phyloP scores from a whole-genome alignment of 2,329 filamentous ascomycete species.

The Talaromyces pinophilus region DNA sequence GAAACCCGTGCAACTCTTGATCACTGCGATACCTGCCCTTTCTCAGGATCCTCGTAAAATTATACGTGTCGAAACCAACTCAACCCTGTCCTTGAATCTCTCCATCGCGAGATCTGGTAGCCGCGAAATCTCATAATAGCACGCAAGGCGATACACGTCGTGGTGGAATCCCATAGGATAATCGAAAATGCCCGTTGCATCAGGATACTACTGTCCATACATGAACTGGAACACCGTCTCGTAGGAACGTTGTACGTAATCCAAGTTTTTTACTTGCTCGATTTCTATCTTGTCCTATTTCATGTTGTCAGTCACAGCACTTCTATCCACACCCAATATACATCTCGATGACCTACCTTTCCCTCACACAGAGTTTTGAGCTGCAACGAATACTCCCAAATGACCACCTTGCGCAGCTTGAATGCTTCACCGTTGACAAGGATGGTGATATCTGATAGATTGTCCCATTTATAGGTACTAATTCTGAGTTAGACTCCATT shows the following conservation, averaged over 20 bases:
- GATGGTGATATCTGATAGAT: neutral
- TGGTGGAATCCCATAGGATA: neutral
- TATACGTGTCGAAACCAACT: neutral
- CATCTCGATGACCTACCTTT: neutral
- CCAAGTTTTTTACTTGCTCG: neutral
- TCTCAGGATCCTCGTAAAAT: neutral
- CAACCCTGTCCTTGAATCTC: too few relatives aligned
- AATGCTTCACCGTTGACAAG: neutral
- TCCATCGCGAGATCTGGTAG: neutral
- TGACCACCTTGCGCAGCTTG: neutral
- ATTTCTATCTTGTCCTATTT: neutral
- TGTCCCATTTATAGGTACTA: neutral
- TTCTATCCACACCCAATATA: too few relatives aligned
- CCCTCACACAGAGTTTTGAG: neutral
- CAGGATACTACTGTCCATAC: neutral
- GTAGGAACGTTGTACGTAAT: neutral
- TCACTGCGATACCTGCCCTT: neutral
- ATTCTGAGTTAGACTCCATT: neutral
- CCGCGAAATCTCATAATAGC: neutral
- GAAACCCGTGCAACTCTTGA: neutral
- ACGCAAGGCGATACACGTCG: neutral
- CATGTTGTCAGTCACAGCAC: neutral
- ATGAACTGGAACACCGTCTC: neutral
- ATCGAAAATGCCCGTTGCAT: accelerated
- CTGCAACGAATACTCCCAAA: neutral